Evolutionary conservation across 495 filamentous ascomycete genomes (phyloP).

Genomic region (Cryomyces minteri): DNA sequence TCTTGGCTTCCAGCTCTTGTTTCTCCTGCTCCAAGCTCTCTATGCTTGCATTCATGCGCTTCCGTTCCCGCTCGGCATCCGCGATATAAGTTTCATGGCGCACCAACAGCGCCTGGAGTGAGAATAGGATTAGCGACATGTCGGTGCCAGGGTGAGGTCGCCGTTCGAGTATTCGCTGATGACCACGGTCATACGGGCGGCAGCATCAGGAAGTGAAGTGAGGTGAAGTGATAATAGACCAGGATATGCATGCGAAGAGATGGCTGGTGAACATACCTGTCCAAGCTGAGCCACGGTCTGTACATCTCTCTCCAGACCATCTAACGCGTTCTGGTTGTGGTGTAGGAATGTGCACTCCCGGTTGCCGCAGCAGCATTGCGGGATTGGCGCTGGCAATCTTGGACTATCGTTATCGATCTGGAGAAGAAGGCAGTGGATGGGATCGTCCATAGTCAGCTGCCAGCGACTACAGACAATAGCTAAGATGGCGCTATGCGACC

Average conservation of each 20-base stretch:
- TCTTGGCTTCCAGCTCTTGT: constrained; percentile 48
- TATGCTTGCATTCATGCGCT: constrained; percentile 47
- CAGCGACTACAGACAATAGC: too few species aligned
- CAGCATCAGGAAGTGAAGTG: not conserved
- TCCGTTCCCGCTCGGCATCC: constrained; percentile 69
- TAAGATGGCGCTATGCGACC: too few species aligned
- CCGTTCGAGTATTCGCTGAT: not conserved
- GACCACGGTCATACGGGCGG: not conserved
- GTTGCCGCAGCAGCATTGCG: constrained; percentile 67
- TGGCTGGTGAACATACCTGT: constrained; percentile 40
- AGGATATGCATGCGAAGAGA: not conserved
- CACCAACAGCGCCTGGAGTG: constrained; percentile 69
- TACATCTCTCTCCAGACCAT: constrained; percentile 72
- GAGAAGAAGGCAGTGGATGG: too few species aligned
- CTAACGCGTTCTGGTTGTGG: constrained; percentile 57
- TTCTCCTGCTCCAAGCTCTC: constrained; percentile 64
- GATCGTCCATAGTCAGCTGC: too few species aligned
- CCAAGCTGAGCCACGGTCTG: constrained; percentile 69
- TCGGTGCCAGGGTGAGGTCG: not conserved
- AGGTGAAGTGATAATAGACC: constrained; percentile 1
- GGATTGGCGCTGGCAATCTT: not conserved
- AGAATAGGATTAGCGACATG: constrained; percentile 42
- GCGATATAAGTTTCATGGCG: constrained; percentile 88
- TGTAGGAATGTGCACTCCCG: constrained; percentile 60
- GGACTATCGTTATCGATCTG: too few species aligned